Base-by-base conservation (phyloP, 83 land plant genomes). In the Picea mariana region DNA sequence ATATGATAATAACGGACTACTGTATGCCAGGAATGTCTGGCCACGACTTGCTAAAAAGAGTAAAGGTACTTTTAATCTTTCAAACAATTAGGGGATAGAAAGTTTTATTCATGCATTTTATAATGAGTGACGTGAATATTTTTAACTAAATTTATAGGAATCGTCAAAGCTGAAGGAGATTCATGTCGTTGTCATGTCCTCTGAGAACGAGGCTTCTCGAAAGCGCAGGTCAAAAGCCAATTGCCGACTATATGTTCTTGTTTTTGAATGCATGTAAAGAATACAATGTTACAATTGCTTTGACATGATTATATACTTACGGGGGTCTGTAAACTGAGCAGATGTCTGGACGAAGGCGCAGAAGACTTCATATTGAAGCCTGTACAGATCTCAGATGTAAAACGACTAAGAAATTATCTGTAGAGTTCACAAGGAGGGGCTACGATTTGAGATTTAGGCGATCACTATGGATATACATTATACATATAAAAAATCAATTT, bases 1-100 rank as follows among this genome's bases (percentile, higher is more conserved):
- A 82, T 55, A 78, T 93, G 68, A 93, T 93, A 17, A 90, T 93
- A 72, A 93, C 96, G 0, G 96, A 93, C 58, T 93, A 93, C 67
- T 90, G 88, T 27, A 93, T 93, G 96, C 96, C 96, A 42, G 96
- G 87, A 65, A 91, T 93, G 96, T 87, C 94, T 6, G 96, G 96
- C 21, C 91, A 87, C 84, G 96, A 93, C 20, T 86, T 93, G 13
- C 92, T 93, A 66, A 93, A 90, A 62, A 84, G 81, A 78, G 84
- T 93, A 67, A 93, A 93, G 92, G 96, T 93, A 55, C 5, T 6
- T 11, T 78, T 24, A 11, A 3, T 44, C 3, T 8, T 34, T 38
- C 76, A 5, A 9, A n/a, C 0, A 1, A 44, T 38, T 9, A 72
- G 23, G 58, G 15, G 3, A 55, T 2, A 55, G 0, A 11, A 55